These are phyloP conservation scores for Hippophae gyantsensis DNA, from an alignment of 306 rosid species.

Conservation along the genomic window DNA sequence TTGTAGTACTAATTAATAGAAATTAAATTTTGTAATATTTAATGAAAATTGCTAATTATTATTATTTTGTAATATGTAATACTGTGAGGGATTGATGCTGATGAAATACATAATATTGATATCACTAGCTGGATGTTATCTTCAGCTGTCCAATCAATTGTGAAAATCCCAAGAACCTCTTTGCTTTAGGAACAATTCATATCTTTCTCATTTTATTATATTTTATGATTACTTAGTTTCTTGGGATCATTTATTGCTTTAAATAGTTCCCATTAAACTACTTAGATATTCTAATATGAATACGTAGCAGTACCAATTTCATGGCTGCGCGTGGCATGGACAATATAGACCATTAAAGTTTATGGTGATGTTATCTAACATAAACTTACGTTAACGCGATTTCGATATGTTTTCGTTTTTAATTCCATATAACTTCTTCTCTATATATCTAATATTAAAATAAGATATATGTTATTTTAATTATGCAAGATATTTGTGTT, in stretches of 20 bases:
- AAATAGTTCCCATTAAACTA: constrained; percentile 27
- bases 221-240: constrained; percentile 18
- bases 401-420: too few relatives aligned
- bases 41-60: background rate
- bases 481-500: too few relatives aligned
- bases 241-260: constrained; percentile 59
- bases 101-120: constrained; percentile 4
- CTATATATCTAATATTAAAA: too few relatives aligned
- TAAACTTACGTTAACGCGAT: too few relatives aligned
- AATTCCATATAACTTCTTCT: too few relatives aligned
- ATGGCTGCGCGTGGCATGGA: constrained; percentile 36
- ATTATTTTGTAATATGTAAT: background rate
- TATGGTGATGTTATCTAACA: too few relatives aligned
- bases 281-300: constrained; percentile 9
- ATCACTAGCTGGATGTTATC: background rate
- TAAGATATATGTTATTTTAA: too few relatives aligned
- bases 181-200: constrained; percentile 69
- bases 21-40: too few relatives aligned
- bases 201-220: constrained; percentile 18
- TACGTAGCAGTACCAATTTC: background rate
- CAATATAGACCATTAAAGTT: too few relatives aligned
- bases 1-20: too few relatives aligned
- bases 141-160: constrained; percentile 53
- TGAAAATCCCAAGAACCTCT: constrained; percentile 55
- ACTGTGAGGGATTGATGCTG: constrained; percentile 27